Conservation (phyloP, 179 eudicot genomes). For the Silene coronaria region DNA sequence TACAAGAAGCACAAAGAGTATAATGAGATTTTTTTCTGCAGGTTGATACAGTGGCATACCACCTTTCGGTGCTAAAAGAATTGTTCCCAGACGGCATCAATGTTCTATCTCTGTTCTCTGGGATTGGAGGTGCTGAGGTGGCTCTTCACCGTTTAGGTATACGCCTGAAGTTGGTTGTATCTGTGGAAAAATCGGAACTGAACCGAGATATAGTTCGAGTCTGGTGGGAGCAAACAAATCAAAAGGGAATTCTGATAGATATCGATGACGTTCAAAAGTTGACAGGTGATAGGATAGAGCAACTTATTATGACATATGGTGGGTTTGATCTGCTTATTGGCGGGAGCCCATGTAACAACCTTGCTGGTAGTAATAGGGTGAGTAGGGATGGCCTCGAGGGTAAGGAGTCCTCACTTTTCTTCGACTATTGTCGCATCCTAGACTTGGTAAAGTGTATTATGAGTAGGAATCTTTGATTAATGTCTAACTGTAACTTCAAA, state of each 20-base stretch:
- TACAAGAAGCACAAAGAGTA: background rate
- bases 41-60: conserved; percentile 92
- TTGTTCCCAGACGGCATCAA: conserved; percentile 56
- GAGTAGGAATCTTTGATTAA: conserved; percentile 6
- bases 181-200: conserved; percentile 49
- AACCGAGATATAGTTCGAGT: conserved; percentile 21
- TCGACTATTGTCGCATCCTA: conserved; percentile 33
- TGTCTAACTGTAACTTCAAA: background rate
- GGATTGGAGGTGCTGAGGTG: conserved; percentile 89
- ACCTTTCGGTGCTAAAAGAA: conserved; percentile 61
- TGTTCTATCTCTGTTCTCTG: conserved; percentile 69
- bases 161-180: conserved; percentile 51
- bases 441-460: conserved; percentile 15
- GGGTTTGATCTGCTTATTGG: conserved; percentile 42
- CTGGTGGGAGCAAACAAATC: conserved; percentile 38
- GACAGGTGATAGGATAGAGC: conserved; percentile 26
- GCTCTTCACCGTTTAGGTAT: conserved; percentile 73
- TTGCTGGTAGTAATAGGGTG: conserved; percentile 38
- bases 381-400: conserved; percentile 47
- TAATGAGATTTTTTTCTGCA: conserved; percentile 13
- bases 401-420: conserved; percentile 39
- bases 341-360: conserved; percentile 46
- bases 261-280: conserved; percentile 30
- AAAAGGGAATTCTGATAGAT: conserved; percentile 26
- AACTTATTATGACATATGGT: conserved; percentile 17